These are phyloP conservation scores for Ajuga reptans DNA, from an alignment of 305 asterid species.

Conservation along the genomic window DNA sequence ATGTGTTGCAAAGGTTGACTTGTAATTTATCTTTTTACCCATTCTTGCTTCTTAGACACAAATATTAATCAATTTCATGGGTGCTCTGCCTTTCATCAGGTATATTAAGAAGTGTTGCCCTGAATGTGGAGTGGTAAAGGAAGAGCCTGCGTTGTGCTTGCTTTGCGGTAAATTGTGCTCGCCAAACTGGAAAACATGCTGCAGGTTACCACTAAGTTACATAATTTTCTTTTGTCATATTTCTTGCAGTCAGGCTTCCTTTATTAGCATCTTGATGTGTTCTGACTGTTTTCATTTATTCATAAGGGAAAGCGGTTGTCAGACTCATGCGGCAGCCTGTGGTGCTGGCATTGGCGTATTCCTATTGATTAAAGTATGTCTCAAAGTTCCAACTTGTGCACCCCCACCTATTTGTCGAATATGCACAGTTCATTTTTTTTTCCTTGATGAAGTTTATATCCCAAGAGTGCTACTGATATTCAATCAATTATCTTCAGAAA, in stretches of 20 bases:
- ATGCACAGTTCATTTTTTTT: not conserved
- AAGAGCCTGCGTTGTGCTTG: conserved; percentile 86
- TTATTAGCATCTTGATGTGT: conserved; percentile 6
- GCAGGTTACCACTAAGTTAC: conserved; percentile 54
- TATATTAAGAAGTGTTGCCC: conserved; percentile 71
- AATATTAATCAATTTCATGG: conserved; percentile 9
- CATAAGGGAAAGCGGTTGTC: conserved; percentile 70
- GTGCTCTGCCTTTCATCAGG: conserved; percentile 36
- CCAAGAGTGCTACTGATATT: conserved; percentile 5
- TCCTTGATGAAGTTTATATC: not conserved
- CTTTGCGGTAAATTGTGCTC: conserved; percentile 94
- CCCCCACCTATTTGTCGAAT: conserved; percentile 4
- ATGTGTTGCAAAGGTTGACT: conserved; percentile 80
- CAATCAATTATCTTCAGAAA: conserved; percentile 42
- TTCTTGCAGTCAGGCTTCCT: not conserved
- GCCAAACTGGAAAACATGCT: conserved; percentile 73
- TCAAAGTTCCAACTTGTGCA: not conserved
- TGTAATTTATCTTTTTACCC: not conserved
- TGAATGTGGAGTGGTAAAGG: conserved; percentile 57
- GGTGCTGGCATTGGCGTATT: conserved; percentile 97
- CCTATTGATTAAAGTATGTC: conserved; percentile 72
- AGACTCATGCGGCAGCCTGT: conserved; percentile 65
- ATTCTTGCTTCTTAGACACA: not conserved
- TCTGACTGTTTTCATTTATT: conserved; percentile 26
- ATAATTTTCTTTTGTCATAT: not conserved